Conservation (phyloP, 805 yeast genomes). For the Metschnikowia borealis region DNA sequence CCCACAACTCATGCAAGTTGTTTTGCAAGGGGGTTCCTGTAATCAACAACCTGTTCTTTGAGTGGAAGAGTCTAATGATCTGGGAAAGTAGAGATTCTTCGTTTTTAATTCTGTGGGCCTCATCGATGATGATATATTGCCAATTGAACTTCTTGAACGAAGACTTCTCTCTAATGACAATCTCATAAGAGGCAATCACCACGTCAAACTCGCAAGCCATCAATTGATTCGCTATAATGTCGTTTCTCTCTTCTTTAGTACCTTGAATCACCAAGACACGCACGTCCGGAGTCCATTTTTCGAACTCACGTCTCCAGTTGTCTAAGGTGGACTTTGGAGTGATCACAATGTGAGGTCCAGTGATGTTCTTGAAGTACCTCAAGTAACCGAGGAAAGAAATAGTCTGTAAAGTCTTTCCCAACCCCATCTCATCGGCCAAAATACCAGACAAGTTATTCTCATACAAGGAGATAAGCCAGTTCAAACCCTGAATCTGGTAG, state of each 20-base stretch:
- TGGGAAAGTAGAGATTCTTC: constrained; percentile 71
- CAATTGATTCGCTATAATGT: constrained; percentile 47
- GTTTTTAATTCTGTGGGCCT: constrained; percentile 79
- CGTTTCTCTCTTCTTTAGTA: constrained; percentile 61
- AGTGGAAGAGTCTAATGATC: constrained; percentile 67
- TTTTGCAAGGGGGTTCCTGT: constrained; percentile 85
- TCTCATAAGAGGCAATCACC: constrained; percentile 68
- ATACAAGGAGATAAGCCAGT: constrained; percentile 69
- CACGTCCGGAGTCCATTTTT: constrained; percentile 77
- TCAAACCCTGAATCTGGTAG: constrained; percentile 76
- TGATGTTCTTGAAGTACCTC: constrained; percentile 53
- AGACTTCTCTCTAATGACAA: constrained; percentile 70
- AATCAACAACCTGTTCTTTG: constrained; percentile 64
- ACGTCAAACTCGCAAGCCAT: constrained; percentile 68
- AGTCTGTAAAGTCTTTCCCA: constrained; percentile 79
- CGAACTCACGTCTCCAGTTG: constrained; percentile 76
- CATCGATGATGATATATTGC: constrained; percentile 77
- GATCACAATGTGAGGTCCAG: constrained; percentile 72
- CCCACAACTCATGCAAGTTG: constrained; percentile 79
- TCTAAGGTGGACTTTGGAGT: constrained; percentile 80
- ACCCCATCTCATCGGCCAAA: constrained; percentile 83
- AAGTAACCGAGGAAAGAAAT: constrained; percentile 72
- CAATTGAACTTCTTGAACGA: constrained; percentile 63
- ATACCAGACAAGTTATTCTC: constrained; percentile 71
- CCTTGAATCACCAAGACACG: constrained; percentile 69